Base-by-base conservation (phyloP, 2,329 filamentous ascomycete genomes). In the Colletotrichum camelliae region DNA sequence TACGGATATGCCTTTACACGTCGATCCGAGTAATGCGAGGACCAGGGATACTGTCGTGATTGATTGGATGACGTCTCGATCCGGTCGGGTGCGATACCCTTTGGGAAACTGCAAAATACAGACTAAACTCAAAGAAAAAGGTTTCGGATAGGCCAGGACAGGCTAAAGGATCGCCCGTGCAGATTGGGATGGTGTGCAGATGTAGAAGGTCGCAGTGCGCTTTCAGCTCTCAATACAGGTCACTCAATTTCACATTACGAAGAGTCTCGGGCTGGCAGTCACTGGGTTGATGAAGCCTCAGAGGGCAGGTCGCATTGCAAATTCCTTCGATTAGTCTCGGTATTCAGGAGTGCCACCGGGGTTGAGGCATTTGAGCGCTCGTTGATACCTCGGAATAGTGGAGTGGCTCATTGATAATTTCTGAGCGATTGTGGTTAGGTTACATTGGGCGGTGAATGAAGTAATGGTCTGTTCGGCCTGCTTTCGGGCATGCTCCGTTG, bases 351-450 rank as follows among this genome's bases (percentile, higher is more conserved):
- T 57, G 24, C 12, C 35, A 27, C 13, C 57, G 33, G 69, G 31
- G 31, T 72, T 68, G 33, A 35, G 43, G 33, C 35, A 58, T 70
- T 70, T 70, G 9, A 39, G 64, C 37, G 31, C 70, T 75, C 70
- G 73, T 75, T 18, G 73, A 75, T 64, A 73, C 33, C 64, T 75
- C 73, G 73, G 73, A 57, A 33, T 68, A 24, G 73, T 75, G 73
- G 73, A 64, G 70, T 75, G 33, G 39, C 24, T 35, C 13, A 37
- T 48, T 64, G 69, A 64, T 21, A 24, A 57, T 62, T 27, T 48
- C 27, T 67, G 61, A 21, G 24, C 39, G 31, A 62, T 72, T 62
- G 12, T 33, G 70, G 57, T 35, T 68, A 60, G 73, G 33, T 61
- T 35, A 33, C 57, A 64, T 24, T 67, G 64, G 69, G 64, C 70